A percentile compares a stretch with the other conserved stretches of the same genome.
phyloP scores from a whole-genome alignment of 2,329 filamentous ascomycete genomes.

The Verticillium isaacii region DNA sequence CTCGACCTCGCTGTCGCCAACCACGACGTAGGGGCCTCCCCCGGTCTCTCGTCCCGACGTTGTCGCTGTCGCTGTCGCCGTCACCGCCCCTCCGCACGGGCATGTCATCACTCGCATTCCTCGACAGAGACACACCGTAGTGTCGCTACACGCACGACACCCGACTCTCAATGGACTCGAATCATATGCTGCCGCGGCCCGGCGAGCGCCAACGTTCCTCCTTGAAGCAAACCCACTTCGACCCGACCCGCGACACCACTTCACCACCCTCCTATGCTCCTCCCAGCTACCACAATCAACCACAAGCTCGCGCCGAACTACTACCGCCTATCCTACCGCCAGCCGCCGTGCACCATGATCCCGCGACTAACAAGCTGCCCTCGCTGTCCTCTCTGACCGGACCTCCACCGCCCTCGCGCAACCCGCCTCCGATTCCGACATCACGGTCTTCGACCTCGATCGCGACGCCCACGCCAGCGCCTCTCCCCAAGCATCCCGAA shows the following conservation, averaged over 20 bases:
- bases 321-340: slow-evolving; percentile 36
- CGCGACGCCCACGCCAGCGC: background rate
- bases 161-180: slow-evolving; percentile 29
- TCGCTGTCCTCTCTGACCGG: slow-evolving; percentile 36
- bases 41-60: background rate
- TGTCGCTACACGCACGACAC: background rate
- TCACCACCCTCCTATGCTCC: slow-evolving; percentile 28
- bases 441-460: slow-evolving; percentile 10
- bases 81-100: background rate
- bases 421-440: slow-evolving; percentile 8
- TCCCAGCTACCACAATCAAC: slow-evolving; percentile 22
- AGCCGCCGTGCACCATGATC: slow-evolving; percentile 17
- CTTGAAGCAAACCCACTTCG: slow-evolving; percentile 3
- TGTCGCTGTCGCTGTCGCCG: background rate
- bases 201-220: slow-evolving; percentile 14
- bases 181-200: slow-evolving; percentile 39
- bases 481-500: slow-evolving; percentile 12
- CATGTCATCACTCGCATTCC: slow-evolving; percentile 5
- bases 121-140: slow-evolving; percentile 1
- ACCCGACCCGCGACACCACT: slow-evolving; percentile 15
- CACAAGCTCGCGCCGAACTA: background rate
- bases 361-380: slow-evolving; percentile 28
- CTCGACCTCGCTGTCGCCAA: background rate
- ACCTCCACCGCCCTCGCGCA: slow-evolving; percentile 14
- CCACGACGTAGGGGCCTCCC: background rate